Evolutionary conservation across 768 basidiomycete species (phyloP).

Genomic region (Pulveroboletus ravenelii): DNA sequence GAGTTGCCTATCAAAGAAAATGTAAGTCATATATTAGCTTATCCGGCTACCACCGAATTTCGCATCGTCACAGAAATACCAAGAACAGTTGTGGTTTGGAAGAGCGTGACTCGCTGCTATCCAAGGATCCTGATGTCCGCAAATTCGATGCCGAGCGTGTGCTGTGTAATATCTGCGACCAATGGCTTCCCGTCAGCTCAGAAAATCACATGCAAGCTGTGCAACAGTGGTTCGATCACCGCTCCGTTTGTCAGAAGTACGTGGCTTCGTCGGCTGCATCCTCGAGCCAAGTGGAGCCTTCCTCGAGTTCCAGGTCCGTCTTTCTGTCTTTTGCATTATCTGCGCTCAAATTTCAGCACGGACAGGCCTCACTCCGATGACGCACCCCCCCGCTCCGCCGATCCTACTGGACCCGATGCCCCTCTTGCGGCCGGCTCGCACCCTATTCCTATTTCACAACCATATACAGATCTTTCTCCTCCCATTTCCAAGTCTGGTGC

Average conservation of each 20-base stretch:
- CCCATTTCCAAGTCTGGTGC: conserved; percentile 12
- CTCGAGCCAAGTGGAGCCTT: conserved; percentile 16
- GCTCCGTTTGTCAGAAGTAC: conserved; percentile 47
- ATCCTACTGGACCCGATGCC: conserved; percentile 18
- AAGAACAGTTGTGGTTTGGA: conserved; percentile 58
- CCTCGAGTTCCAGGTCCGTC: conserved; percentile 22
- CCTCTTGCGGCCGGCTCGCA: conserved; percentile 26
- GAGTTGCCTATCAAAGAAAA: conserved; percentile 75
- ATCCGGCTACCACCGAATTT: conserved; percentile 6
- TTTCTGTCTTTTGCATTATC: conserved; percentile 3
- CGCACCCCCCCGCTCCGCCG: conserved; percentile 29
- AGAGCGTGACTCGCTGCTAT: conserved; percentile 53
- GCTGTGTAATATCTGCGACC: conserved; percentile 63
- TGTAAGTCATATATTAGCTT: conserved; percentile 38
- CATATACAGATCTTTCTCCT: conserved; percentile 5
- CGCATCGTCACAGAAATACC: conserved; percentile 23
- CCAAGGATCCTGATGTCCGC: conserved; percentile 65
- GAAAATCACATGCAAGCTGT: conserved; percentile 60
- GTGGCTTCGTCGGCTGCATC: conserved; percentile 6
- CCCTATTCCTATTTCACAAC: conserved; percentile 7
- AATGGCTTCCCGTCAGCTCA: conserved; percentile 57
- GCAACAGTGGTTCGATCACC: conserved; percentile 62
- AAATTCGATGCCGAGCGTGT: conserved; percentile 73
- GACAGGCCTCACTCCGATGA: conserved; percentile 13
- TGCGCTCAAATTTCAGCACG: background rate